phyloP scores from a whole-genome alignment of 140 eudicot species.

The Bidens hawaiensis region DNA sequence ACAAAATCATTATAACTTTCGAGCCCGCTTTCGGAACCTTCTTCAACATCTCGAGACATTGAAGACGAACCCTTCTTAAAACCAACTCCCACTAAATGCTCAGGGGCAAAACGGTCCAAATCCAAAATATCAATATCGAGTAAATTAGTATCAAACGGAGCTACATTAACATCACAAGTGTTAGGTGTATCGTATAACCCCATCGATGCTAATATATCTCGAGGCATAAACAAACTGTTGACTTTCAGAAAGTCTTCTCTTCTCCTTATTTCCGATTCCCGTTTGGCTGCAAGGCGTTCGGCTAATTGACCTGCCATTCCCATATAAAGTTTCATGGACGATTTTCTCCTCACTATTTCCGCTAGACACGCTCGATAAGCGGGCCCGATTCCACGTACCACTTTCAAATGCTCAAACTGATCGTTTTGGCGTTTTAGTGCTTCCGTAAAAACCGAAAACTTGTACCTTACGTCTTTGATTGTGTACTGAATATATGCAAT shows the following conservation, averaged over 20 bases:
- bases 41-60: conserved; percentile 48
- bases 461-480: conserved; percentile 80
- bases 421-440: conserved; percentile 88
- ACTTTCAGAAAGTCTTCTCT: conserved; percentile 77
- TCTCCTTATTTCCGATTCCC: conserved; percentile 79
- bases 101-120: conserved; percentile 92
- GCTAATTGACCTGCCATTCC: conserved; percentile 98
- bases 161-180: conserved; percentile 80
- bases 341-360: conserved; percentile 90
- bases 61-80: conserved; percentile 54
- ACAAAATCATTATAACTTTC: conserved; percentile 47
- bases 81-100: conserved; percentile 59
- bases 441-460: conserved; percentile 81
- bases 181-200: conserved; percentile 86
- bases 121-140: conserved; percentile 79
- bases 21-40: no score
- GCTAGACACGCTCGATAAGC: conserved; percentile 93
- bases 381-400: conserved; percentile 73
- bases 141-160: conserved; percentile 80
- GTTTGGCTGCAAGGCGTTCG: conserved; percentile 75
- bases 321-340: conserved; percentile 92
- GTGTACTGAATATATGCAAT: conserved; percentile 82
- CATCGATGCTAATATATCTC: conserved; percentile 82
- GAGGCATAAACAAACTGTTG: conserved; percentile 70
- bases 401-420: conserved; percentile 79